These are phyloP conservation scores for Aspergillus viridinutans DNA, from an alignment of 2,329 filamentous ascomycete genomes.

Conservation along the genomic window DNA sequence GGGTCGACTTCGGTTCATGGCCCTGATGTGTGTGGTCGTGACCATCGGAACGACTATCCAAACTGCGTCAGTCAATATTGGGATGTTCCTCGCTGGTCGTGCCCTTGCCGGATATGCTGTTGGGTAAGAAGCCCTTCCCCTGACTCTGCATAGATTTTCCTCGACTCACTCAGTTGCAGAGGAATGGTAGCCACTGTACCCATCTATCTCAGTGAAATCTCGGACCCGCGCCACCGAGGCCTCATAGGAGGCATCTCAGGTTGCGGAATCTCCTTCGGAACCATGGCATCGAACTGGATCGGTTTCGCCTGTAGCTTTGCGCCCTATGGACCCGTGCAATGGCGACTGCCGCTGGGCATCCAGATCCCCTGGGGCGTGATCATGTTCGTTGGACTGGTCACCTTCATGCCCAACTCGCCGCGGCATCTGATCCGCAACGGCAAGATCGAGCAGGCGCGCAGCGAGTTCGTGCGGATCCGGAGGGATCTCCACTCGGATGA, in stretches of 20 bases:
- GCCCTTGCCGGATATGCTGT: conserved; percentile 46
- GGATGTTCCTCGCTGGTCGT: conserved; percentile 52
- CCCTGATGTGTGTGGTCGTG: conserved; percentile 51
- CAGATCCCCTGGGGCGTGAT: conserved; percentile 56
- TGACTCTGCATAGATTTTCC: background rate
- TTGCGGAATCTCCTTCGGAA: conserved; percentile 53
- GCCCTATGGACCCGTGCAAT: conserved; percentile 51
- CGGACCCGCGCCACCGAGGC: conserved; percentile 46
- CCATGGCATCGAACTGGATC: conserved; percentile 56
- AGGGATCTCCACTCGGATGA: conserved; percentile 44
- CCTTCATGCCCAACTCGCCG: conserved; percentile 55
- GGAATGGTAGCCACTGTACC: conserved; percentile 51
- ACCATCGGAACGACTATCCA: conserved; percentile 54
- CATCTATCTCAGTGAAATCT: conserved; percentile 55
- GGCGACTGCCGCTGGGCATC: conserved; percentile 52
- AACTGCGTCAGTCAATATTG: conserved; percentile 52
- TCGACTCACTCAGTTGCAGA: conserved; percentile 20
- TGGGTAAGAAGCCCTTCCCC: conserved; percentile 30
- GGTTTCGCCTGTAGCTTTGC: conserved; percentile 54
- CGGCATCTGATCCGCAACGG: conserved; percentile 51
- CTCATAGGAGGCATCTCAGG: conserved; percentile 53
- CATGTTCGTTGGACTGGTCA: conserved; percentile 50
- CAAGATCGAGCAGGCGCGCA: conserved; percentile 46
- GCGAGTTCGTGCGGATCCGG: conserved; percentile 47
- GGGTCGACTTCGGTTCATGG: conserved; percentile 53